These are phyloP conservation scores for Blastosporella zonata DNA, from an alignment of 1,284 basidiomycete genomes.

Conservation along the genomic window DNA sequence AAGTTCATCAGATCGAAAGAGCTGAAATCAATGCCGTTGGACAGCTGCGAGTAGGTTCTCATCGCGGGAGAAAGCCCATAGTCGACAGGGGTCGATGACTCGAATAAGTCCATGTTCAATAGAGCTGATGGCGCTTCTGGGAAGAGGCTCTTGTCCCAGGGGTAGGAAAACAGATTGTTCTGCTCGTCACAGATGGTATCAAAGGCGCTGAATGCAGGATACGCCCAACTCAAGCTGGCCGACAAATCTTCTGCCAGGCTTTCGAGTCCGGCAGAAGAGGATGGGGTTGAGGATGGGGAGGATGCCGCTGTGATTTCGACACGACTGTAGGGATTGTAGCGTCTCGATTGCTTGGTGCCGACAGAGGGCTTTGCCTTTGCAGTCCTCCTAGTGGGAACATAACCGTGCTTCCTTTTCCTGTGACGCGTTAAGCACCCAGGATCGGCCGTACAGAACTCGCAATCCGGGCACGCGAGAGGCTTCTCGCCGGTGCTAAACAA, in stretches of 20 bases:
- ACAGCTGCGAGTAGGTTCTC: slow-evolving; percentile 5
- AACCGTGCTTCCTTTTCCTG: slow-evolving; percentile 17
- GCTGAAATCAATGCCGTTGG: neutral
- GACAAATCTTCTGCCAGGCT: neutral
- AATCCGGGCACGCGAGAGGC: slow-evolving; percentile 23
- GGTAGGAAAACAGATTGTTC: neutral
- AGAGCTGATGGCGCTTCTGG: neutral
- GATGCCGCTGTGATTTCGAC: neutral
- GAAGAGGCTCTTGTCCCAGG: slow-evolving; percentile 11
- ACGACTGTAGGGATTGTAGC: slow-evolving; percentile 14
- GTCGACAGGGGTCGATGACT: too few relatives aligned
- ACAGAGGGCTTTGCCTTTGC: neutral
- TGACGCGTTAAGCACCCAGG: slow-evolving; percentile 29
- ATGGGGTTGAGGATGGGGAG: neutral
- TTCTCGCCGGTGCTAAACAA: slow-evolving; percentile 19
- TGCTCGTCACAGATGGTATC: neutral
- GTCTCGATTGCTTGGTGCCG: slow-evolving; percentile 44
- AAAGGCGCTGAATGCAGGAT: neutral
- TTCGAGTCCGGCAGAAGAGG: neutral
- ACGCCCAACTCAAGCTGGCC: neutral
- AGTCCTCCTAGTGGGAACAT: slow-evolving; percentile 7
- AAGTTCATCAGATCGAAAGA: neutral
- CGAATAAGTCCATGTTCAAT: neutral
- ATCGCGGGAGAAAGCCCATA: neutral
- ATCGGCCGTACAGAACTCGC: slow-evolving; percentile 22